These are phyloP conservation scores for Chlorella ohadii DNA, from an alignment of 139 green algal species.

Conservation along the genomic window DNA sequence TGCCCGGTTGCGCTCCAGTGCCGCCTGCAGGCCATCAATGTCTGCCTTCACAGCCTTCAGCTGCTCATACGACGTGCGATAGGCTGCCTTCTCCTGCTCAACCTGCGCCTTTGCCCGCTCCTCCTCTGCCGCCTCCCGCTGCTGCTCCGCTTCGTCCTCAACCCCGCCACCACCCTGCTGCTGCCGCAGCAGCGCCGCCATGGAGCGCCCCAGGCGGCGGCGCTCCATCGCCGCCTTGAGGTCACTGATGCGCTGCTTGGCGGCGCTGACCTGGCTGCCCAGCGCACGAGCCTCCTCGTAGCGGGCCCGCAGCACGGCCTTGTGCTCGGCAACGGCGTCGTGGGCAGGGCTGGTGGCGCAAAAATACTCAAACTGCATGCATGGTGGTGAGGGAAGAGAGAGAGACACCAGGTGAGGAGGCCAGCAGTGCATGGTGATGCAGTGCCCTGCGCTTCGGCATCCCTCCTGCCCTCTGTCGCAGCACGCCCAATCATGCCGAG, in stretches of 20 bases:
- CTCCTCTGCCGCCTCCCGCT: slow-evolving; percentile 62
- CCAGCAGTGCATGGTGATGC: too few species aligned
- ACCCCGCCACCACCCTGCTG: not conserved
- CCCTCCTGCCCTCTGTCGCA: too few species aligned
- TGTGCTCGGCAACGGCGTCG: slow-evolving; percentile 89
- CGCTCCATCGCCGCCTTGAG: slow-evolving; percentile 77
- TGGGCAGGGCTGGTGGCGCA: slow-evolving; percentile 82
- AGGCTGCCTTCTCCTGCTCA: slow-evolving; percentile 73
- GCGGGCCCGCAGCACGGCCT: slow-evolving; percentile 79
- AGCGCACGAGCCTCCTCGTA: slow-evolving; percentile 82
- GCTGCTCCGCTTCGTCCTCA: not conserved
- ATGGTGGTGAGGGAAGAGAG: not conserved
- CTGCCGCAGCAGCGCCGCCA: slow-evolving; percentile 39
- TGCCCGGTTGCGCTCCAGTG: slow-evolving; percentile 77
- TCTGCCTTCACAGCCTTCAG: slow-evolving; percentile 85
- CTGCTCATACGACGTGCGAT: slow-evolving; percentile 77
- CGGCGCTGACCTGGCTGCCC: slow-evolving; percentile 47
- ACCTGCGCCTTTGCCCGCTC: slow-evolving; percentile 49
- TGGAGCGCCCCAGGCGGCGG: slow-evolving; percentile 66
- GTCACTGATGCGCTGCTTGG: slow-evolving; percentile 65
- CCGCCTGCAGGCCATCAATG: slow-evolving; percentile 87
- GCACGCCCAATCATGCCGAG: not conserved
- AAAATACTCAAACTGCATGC: slow-evolving; percentile 81
- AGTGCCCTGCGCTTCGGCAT: too few species aligned
- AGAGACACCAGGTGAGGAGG: not conserved